These are phyloP conservation scores for Xylaria sp. DNA, from an alignment of 2,329 filamentous ascomycete species.

Conservation along the genomic window DNA sequence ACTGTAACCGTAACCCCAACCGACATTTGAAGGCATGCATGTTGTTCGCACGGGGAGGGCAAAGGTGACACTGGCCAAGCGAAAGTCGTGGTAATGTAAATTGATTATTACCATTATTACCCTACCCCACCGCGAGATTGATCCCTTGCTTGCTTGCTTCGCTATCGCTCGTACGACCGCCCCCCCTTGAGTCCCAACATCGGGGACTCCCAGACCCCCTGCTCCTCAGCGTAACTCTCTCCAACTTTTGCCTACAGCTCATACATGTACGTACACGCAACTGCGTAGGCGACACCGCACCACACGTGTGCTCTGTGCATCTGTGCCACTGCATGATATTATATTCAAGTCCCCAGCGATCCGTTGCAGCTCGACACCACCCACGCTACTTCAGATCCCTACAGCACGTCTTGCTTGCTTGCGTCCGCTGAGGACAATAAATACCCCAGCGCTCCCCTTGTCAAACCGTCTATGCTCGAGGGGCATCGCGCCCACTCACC, in stretches of 20 bases:
- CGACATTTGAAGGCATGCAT: not conserved
- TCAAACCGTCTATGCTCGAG: constrained; percentile 1
- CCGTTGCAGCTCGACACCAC: not conserved
- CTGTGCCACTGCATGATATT: not conserved
- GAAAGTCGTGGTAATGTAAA: not conserved
- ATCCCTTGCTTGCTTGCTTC: not conserved
- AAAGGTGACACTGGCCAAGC: constrained; percentile 2
- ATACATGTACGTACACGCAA: not conserved
- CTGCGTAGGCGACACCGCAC: not conserved
- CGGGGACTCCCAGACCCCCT: constrained; percentile 14
- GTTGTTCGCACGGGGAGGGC: not conserved
- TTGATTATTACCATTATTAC: not conserved
- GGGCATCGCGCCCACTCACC: constrained; percentile 21
- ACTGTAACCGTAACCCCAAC: not conserved
- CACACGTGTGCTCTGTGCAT: not conserved
- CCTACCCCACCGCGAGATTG: constrained; percentile 13
- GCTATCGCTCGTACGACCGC: not conserved
- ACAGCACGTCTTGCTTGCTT: not conserved
- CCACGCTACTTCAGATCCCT: not conserved
- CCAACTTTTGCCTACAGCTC: not conserved
- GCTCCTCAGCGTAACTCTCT: not conserved
- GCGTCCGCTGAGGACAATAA: not conserved
- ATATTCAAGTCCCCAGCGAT: not conserved
- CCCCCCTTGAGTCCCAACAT: not conserved
- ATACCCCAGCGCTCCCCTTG: not conserved